These are phyloP conservation scores for Amanita subjunquillea DNA, from an alignment of 768 basidiomycete genomes.

Conservation along the genomic window DNA sequence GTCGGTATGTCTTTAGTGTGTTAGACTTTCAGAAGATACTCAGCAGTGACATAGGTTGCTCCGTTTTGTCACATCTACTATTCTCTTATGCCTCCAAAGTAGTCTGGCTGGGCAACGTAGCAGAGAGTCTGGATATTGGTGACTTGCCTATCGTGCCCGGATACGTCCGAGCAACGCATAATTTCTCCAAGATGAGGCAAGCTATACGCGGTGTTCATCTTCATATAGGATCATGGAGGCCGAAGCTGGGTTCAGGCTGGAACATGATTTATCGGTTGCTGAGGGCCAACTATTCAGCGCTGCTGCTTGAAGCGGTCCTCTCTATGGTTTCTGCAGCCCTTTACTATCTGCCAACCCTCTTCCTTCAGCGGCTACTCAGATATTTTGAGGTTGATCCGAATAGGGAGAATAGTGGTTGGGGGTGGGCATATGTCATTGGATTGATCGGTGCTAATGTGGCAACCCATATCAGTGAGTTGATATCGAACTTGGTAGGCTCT, in stretches of 20 bases:
- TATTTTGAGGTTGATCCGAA: conserved; percentile 58
- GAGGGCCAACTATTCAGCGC: conserved; percentile 36
- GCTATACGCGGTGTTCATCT: conserved; percentile 42
- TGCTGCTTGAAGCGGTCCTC: conserved; percentile 35
- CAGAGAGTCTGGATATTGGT: conserved; percentile 71
- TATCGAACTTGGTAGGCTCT: not conserved
- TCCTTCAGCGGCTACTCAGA: conserved; percentile 46
- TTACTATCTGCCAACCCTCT: conserved; percentile 57
- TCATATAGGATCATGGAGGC: conserved; percentile 45
- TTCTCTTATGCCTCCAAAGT: conserved; percentile 88
- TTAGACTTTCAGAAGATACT: not conserved
- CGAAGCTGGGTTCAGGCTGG: conserved; percentile 55
- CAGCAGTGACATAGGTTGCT: conserved; percentile 30
- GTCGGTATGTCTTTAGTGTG: conserved; percentile 23
- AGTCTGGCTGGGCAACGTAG: conserved; percentile 69
- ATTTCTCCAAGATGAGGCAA: conserved; percentile 56
- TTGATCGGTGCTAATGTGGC: conserved; percentile 23
- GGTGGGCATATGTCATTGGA: conserved; percentile 50
- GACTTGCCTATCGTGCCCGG: conserved; percentile 78
- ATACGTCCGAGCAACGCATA: conserved; percentile 54
- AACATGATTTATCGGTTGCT: conserved; percentile 50
- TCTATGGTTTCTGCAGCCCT: conserved; percentile 48
- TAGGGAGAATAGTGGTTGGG: conserved; percentile 53
- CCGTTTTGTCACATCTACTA: conserved; percentile 52
- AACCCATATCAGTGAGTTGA: conserved; percentile 21